Percentiles rank a stretch among this genome's conserved stretches.
Evolutionary conservation across 768 basidiomycete genomes (phyloP).

Genomic region (Russula compacta): DNA sequence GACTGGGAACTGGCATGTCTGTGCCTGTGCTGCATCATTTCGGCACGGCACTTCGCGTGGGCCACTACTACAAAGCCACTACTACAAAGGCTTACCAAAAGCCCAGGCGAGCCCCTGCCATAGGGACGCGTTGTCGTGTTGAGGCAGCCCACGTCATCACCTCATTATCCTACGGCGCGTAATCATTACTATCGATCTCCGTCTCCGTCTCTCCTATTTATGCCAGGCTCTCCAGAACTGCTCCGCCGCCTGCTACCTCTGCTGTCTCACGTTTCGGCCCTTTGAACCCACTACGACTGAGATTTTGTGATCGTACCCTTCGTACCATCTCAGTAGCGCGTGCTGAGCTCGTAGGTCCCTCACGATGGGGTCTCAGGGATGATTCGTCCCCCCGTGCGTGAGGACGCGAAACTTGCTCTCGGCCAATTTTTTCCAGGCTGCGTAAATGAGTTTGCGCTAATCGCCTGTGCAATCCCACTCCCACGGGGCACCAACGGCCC

Average conservation of each 20-base stretch:
- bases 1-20: too few relatives aligned
- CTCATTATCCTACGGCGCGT: conserved; percentile 58
- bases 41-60: too few relatives aligned
- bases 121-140: too few relatives aligned
- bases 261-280: conserved; percentile 44
- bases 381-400: conserved; percentile 32
- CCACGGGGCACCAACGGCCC: conserved; percentile 1
- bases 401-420: conserved; percentile 48
- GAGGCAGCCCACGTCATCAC: conserved; percentile 71
- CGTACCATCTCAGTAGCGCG: conserved; percentile 49
- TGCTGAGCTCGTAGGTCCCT: conserved; percentile 62
- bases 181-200: background rate
- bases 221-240: conserved; percentile 50
- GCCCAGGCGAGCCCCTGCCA: too few relatives aligned
- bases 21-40: too few relatives aligned
- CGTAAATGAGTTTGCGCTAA: conserved; percentile 21
- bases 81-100: too few relatives aligned
- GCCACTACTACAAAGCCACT: too few relatives aligned
- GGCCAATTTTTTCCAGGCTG: conserved; percentile 49
- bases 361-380: conserved; percentile 54
- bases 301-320: conserved; percentile 49
- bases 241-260: conserved; percentile 47
- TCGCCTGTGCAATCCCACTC: background rate
- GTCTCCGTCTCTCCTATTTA: background rate
- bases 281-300: conserved; percentile 35